Percentiles rank a stretch among this genome's conserved stretches.
Conservation (phyloP, 805 yeast genomes). For the Teunomyces atbi region DNA sequence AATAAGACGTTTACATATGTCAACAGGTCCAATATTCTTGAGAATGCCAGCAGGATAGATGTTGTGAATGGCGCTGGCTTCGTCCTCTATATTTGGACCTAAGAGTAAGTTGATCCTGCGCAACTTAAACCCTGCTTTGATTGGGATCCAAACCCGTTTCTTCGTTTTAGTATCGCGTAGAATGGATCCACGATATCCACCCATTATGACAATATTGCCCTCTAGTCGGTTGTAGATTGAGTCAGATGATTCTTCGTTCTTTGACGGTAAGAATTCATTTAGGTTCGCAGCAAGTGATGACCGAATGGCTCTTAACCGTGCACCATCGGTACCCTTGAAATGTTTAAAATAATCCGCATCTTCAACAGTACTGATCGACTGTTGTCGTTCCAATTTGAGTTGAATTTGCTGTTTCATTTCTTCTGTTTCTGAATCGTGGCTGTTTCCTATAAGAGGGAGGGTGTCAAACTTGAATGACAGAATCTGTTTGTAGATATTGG, state of each 20-base stretch:
- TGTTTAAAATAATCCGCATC: constrained; percentile 59
- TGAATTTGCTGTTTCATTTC: constrained; percentile 31
- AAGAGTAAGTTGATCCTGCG: constrained; percentile 65
- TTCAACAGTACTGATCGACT: constrained; percentile 57
- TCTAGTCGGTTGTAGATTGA: constrained; percentile 57
- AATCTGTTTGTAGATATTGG: constrained; percentile 27
- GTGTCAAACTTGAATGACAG: constrained; percentile 21
- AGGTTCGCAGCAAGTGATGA: constrained; percentile 56
- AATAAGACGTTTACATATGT: constrained; percentile 63
- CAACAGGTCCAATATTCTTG: constrained; percentile 85
- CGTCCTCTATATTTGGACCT: constrained; percentile 75
- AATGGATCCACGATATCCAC: constrained; percentile 87
- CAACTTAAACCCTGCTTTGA: constrained; percentile 78
- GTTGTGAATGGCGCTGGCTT: constrained; percentile 47
- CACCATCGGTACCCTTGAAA: constrained; percentile 60
- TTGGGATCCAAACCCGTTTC: constrained; percentile 81
- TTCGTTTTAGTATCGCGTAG: constrained; percentile 63
- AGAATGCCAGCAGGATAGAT: constrained; percentile 76
- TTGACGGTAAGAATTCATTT: constrained; percentile 36
- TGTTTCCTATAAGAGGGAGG: constrained; percentile 19
- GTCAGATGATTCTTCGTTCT: constrained; percentile 25
- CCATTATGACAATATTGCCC: constrained; percentile 79
- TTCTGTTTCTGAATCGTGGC: constrained; percentile 12
- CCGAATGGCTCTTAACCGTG: constrained; percentile 67
- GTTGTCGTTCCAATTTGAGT: constrained; percentile 49